Base-by-base conservation (phyloP, 1,284 basidiomycete genomes). In the Moniliophthora roreri region DNA sequence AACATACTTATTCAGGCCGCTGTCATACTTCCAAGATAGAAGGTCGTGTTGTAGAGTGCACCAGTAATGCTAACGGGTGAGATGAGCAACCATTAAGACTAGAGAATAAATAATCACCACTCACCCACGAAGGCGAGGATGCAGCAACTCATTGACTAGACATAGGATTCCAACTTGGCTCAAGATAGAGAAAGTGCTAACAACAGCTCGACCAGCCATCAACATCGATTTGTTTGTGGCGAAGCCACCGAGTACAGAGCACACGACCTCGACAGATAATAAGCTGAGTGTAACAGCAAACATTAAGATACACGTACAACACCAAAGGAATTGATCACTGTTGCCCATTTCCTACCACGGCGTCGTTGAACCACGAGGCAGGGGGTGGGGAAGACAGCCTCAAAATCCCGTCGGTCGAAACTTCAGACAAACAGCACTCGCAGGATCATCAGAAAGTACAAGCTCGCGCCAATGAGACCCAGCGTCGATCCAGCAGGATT, bases 111-210 rank as follows among this genome's bases (percentile, higher is more conserved):
- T 18, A 21, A 16, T 40, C 39, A 3, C 4, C n/a, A 11, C 46
- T 28, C 13, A 48, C 46, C 46, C 46, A 26, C 46, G 46, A n/a
- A 48, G 24, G 16, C 46, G 21, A 15, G 46, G 46, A 16, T 48
- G 46, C 15, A 32, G 11, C 18, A 48, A 26, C 7, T 48, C 46
- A n/a, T 48, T 48, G 23, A 48, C 20, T n/a, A 28, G 20, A 20
- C 46, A 48, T 6, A 28, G n/a, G 13, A 26, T 32, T 1, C 46
- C 32, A n/a, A 34, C 34, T 13, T 8, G 5, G 9, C 16, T 4
- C 9, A 48, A 32, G 1, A 10, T n/a, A 21, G 39, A 18, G n/a
- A 35, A 28, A 6, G n/a, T 26, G 18, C 34, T 26, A 6, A 26
- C 23, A 34, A 48, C 13, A 16, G 28, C 26, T 16, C 16, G 24